Evolutionary conservation across 441 rosid species (phyloP).

Genomic region (Arabidopsis lyrata): DNA sequence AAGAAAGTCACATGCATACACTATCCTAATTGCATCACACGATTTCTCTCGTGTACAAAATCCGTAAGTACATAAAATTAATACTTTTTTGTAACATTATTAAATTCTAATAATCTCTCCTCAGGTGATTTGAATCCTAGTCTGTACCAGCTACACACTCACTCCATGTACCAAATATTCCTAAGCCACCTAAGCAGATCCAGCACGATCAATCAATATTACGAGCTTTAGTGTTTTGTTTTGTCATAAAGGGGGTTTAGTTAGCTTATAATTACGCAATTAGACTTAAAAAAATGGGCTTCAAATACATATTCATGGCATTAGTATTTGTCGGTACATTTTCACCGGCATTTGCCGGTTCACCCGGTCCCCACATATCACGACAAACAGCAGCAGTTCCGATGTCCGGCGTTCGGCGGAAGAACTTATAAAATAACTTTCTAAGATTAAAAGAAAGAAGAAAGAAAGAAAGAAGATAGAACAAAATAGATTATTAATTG

Average conservation of each 20-base stretch:
- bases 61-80: conserved; percentile 25
- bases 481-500: conserved; percentile 9
- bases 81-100: conserved; percentile 4
- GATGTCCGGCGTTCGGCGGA: conserved; percentile 99
- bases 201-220: conserved; percentile 38
- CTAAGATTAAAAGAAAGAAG: conserved; percentile 10
- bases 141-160: conserved; percentile 40
- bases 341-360: conserved; percentile 50
- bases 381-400: conserved; percentile 86
- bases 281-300: conserved; percentile 9
- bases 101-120: conserved; percentile 17
- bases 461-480: conserved; percentile 22
- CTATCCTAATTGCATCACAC: conserved; percentile 25
- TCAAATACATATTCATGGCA: conserved; percentile 37
- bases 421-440: conserved; percentile 40
- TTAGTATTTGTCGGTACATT: conserved; percentile 50
- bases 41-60: conserved; percentile 32
- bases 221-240: conserved; percentile 32
- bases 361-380: conserved; percentile 47
- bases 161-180: conserved; percentile 40
- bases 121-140: conserved; percentile 47
- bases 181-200: conserved; percentile 43
- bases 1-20: conserved; percentile 37
- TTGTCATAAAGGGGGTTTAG: conserved; percentile 36
- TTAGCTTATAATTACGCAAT: conserved; percentile 22